These are phyloP conservation scores for Niveomyces coronatus DNA, from an alignment of 2,329 filamentous ascomycete species.

Conservation along the genomic window DNA sequence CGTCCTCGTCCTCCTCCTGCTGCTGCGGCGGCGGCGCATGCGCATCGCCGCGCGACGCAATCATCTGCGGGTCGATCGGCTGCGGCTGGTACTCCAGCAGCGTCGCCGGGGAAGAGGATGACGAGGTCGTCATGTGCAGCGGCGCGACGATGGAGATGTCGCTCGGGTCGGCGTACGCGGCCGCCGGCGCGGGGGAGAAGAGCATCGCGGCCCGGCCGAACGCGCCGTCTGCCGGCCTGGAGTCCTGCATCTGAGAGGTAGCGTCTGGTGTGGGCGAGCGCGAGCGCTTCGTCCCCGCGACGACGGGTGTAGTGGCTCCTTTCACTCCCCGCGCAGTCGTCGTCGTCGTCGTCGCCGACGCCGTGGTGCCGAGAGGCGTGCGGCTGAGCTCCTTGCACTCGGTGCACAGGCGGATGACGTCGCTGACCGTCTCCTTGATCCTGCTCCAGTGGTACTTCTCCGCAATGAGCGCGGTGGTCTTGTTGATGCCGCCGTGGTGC, in stretches of 20 bases:
- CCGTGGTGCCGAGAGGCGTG: conserved; percentile 21
- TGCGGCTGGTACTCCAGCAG: conserved; percentile 25
- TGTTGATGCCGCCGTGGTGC: conserved; percentile 91
- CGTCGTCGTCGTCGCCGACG: background rate
- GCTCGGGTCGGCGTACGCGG: conserved; percentile 35
- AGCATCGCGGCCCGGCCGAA: too few species aligned
- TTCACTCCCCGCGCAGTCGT: conserved; percentile 14
- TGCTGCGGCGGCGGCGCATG: conserved; percentile 16
- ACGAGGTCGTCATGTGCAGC: conserved; percentile 26
- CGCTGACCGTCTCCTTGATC: conserved; percentile 94
- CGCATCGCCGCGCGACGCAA: too few species aligned
- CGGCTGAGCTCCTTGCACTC: conserved; percentile 79
- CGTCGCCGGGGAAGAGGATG: conserved; percentile 13
- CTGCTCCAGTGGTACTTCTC: conserved; percentile 95
- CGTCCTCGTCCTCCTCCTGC: conserved; percentile 19
- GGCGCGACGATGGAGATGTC: conserved; percentile 35
- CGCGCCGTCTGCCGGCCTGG: too few species aligned
- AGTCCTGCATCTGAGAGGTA: too few species aligned
- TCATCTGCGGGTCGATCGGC: conserved; percentile 51
- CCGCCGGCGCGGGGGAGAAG: conserved; percentile 15
- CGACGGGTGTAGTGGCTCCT: conserved; percentile 23
- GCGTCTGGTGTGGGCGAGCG: background rate
- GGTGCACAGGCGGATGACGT: conserved; percentile 83
- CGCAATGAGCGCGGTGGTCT: conserved; percentile 88
- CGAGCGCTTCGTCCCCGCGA: conserved; percentile 9